Conservation (phyloP, 805 yeast genomes). For the Komagataella pseudopastoris region DNA sequence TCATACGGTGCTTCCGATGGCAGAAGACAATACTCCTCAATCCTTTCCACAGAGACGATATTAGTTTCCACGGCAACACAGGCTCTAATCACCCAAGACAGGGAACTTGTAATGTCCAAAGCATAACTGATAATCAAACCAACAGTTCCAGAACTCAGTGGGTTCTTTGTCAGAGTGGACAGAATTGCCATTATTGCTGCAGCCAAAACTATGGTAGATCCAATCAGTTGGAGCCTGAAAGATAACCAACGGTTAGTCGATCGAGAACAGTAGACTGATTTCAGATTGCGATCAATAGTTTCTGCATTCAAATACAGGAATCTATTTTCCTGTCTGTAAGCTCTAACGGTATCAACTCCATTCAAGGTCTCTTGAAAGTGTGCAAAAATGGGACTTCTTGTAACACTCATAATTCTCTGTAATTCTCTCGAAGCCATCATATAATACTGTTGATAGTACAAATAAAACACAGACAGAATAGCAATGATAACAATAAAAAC, state of each 20-base stretch:
- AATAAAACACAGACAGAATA: constrained; percentile 39
- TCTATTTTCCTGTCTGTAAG: constrained; percentile 54
- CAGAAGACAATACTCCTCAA: constrained; percentile 74
- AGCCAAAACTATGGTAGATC: constrained; percentile 37
- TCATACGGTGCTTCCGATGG: constrained; percentile 70
- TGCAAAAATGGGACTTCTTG: constrained; percentile 69
- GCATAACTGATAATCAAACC: constrained; percentile 58
- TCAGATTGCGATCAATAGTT: constrained; percentile 33
- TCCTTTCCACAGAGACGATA: constrained; percentile 80
- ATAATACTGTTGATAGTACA: constrained; percentile 60
- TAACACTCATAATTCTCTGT: constrained; percentile 55
- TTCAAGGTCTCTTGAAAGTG: constrained; percentile 70
- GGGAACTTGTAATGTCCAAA: constrained; percentile 36
- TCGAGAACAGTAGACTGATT: constrained; percentile 33
- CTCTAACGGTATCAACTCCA: constrained; percentile 70
- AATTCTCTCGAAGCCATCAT: constrained; percentile 64
- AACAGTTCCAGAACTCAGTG: constrained; percentile 43
- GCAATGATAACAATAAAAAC: constrained; percentile 32
- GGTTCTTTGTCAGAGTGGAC: constrained; percentile 23
- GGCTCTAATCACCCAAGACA: constrained; percentile 43
- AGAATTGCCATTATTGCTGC: constrained; percentile 34
- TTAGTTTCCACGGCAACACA: constrained; percentile 53
- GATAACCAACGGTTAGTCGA: constrained; percentile 56
- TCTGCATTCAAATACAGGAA: constrained; percentile 42
- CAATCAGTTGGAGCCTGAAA: constrained; percentile 46